Base-by-base conservation (phyloP, 1,139 yeast species). In the Hyphopichia pseudoburtonii region DNA sequence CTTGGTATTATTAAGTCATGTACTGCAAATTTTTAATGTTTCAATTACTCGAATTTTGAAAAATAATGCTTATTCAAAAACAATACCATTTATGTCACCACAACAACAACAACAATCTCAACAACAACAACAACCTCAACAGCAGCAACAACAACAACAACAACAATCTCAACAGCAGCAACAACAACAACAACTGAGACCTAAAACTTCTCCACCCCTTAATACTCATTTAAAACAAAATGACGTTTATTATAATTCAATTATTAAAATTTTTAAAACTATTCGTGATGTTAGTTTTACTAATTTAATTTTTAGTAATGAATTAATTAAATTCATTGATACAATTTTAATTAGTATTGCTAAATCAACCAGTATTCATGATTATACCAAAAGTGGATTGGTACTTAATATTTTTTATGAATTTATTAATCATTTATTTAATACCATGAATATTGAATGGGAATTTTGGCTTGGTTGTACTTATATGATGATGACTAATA, bases 401-500 rank as follows among this genome's bases (percentile, higher is more conserved):
- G 51, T 76, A 8, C 56, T 78, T 28, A 76, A 73, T 42, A 57
- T 76, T 25, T 63, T 65, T 28, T 61, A 67, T 37, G 80, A 76
- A 44, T 75, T 71, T 40, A 54, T 70, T n/a, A 65, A 65, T 43
- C 66, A 70, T 45, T 17, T 28, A 6, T 58, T 64, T 23, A 62
- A 53, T 37, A 54, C 55, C 32, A 52, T 60, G 21, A 18, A 41
- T 17, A 59, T 86, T 16, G 76, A 83, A 60, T 87, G 95, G 95
- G 68, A 68, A 37, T 86, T 87, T 52, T 87, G 95, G 95, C 56
- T 84, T 9, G 67, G 73, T 39, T 82, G 86, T 17, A 61, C 72
- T 16, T 66, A 76, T 43, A 67, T 77, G 47, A 76, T 86, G 82
- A 57, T 86, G 17, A 54, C 66, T 10, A 60, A 64, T 37, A 77